phyloP scores from a whole-genome alignment of 2,329 filamentous ascomycete species.

The Aureobasidium sp. region DNA sequence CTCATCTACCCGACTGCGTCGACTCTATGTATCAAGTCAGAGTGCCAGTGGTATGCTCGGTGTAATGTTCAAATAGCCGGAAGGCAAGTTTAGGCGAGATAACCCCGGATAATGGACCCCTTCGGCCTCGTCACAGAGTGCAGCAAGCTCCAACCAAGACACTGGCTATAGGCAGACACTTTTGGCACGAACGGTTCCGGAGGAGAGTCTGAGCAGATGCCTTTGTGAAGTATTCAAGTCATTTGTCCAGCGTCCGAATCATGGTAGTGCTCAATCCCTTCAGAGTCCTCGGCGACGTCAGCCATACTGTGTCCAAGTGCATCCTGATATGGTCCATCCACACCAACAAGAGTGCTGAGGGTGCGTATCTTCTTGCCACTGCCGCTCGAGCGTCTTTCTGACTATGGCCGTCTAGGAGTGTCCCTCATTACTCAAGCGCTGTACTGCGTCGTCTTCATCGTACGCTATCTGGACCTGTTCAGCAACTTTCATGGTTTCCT shows the following conservation, averaged over 20 bases:
- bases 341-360: slow-evolving; percentile 19
- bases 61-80: neutral
- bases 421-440: slow-evolving; percentile 86
- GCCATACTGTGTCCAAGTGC: slow-evolving; percentile 78
- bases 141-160: neutral
- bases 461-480: slow-evolving; percentile 82
- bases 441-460: slow-evolving; percentile 78
- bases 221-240: neutral
- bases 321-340: slow-evolving; percentile 21
- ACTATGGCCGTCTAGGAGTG: slow-evolving; percentile 81
- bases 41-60: neutral
- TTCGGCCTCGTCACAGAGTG: neutral
- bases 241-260: neutral
- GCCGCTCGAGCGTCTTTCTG: slow-evolving; percentile 31
- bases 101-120: neutral
- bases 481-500: slow-evolving; percentile 25
- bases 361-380: neutral
- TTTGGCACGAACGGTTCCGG: neutral
- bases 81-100: slow-evolving; percentile 4
- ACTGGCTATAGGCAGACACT: neutral
- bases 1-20: neutral
- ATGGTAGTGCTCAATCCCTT: slow-evolving; percentile 9
- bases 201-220: neutral
- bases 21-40: neutral
- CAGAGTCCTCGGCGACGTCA: slow-evolving; percentile 67